Evolutionary conservation across 257 asterid genomes (phyloP).

Genomic region (Nicotiana otophora): DNA sequence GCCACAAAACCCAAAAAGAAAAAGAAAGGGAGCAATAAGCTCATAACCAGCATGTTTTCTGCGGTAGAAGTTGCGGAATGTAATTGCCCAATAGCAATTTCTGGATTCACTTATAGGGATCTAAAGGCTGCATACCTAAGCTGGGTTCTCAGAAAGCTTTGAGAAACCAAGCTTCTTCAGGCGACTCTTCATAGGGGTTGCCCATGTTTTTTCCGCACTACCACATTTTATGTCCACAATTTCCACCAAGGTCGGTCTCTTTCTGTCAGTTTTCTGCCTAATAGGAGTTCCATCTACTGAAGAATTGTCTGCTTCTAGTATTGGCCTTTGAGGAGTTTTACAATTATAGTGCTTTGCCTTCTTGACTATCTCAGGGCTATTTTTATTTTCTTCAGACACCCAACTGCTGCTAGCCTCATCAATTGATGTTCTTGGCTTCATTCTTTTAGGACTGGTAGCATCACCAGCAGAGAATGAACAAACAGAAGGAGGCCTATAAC

Average conservation of each 20-base stretch:
- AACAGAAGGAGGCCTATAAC: conserved; percentile 8
- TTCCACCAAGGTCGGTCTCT: conserved; percentile 46
- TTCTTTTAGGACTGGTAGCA: conserved; percentile 28
- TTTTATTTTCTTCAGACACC: conserved; percentile 15
- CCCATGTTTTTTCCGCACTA: conserved; percentile 45
- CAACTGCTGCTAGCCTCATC: conserved; percentile 56
- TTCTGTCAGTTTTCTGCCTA: conserved; percentile 44
- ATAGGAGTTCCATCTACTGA: conserved; percentile 55
- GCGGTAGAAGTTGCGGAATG: conserved; percentile 46
- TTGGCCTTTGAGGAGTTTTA: conserved; percentile 52
- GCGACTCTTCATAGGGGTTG: conserved; percentile 50
- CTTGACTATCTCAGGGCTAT: conserved; percentile 26
- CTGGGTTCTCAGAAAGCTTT: conserved; percentile 41
- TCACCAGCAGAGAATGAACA: conserved; percentile 21
- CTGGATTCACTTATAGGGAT: conserved; percentile 30
- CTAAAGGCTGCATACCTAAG: conserved; percentile 24
- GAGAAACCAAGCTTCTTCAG: conserved; percentile 67
- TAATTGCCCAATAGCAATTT: conserved; percentile 19
- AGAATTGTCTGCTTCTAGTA: conserved; percentile 43
- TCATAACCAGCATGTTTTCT: conserved; percentile 41
- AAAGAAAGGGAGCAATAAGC: conserved; percentile 38
- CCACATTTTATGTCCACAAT: conserved; percentile 77
- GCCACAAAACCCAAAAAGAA: conserved; percentile 31
- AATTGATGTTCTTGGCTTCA: conserved; percentile 26
- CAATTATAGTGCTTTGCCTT: conserved; percentile 38